A percentile compares a stretch with the other conserved stretches of the same genome.
phyloP scores from a whole-genome alignment of 805 yeast genomes.

The Geotrichum ghanense region DNA sequence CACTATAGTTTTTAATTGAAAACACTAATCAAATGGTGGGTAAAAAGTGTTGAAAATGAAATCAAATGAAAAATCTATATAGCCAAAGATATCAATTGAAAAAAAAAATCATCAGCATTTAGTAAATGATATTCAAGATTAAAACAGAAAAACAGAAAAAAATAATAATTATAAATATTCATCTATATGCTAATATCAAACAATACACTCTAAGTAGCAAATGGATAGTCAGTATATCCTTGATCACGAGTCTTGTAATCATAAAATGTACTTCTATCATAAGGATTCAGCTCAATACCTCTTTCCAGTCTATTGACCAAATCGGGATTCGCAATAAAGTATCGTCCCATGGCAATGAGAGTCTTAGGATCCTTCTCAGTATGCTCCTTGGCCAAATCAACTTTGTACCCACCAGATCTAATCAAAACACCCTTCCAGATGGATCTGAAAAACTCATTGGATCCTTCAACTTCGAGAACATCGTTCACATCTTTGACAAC shows the following conservation, averaged over 20 bases:
- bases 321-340: slow-evolving; percentile 46
- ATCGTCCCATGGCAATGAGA: slow-evolving; percentile 35
- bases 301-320: slow-evolving; percentile 33
- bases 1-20: too few relatives aligned
- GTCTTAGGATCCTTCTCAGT: slow-evolving; percentile 18
- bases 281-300: slow-evolving; percentile 30
- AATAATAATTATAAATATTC: too few relatives aligned
- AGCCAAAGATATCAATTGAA: too few relatives aligned
- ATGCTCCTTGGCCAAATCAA: not conserved
- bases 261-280: slow-evolving; percentile 41
- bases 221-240: slow-evolving; percentile 37
- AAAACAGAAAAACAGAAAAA: too few relatives aligned
- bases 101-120: too few relatives aligned
- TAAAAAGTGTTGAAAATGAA: too few relatives aligned
- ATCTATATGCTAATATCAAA: too few relatives aligned
- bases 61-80: too few relatives aligned
- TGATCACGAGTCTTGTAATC: slow-evolving; percentile 21
- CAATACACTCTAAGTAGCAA: too few relatives aligned
- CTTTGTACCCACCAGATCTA: slow-evolving; percentile 28
- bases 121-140: too few relatives aligned
- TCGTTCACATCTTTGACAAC: not conserved
- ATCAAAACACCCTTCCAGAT: slow-evolving; percentile 37
- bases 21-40: too few relatives aligned
- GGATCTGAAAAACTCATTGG: slow-evolving; percentile 29
- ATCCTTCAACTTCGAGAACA: not conserved